Evolutionary conservation across 2,329 filamentous ascomycete species (phyloP), one percentile per base, ranked within the genome.

Genomic region (Aspergillus fijiensis): DNA sequence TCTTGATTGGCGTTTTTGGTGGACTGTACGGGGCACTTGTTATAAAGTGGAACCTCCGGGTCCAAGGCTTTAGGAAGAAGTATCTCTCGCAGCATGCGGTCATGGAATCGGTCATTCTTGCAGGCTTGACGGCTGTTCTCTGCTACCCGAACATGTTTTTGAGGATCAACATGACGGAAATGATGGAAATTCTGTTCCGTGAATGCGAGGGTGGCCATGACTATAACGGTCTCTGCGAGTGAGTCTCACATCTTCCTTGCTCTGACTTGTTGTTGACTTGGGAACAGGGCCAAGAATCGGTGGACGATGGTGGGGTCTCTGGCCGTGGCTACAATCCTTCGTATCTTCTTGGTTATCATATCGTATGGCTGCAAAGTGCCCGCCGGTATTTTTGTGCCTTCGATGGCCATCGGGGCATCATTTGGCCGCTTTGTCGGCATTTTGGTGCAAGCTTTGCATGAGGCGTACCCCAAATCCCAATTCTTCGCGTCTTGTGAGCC

Each of bases 331-430:
- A 97, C 94, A 0, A 75, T 93, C 12, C 79, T 99, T 53, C 87
- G 95, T 45, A 85, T 89, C 0, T 86, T 93, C 39, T 82, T 99
- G 33, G 93, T 98, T 67, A 94, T 98, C 64, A 89, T 99, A 51
- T 97, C 93, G 0, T 99, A 98, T 70, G 95, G 95, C 23, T 97
- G 93, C 81, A 98, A 98, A 78, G 95, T 99, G 0, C 95, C 95
- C 0, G 95, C 95, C 0, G 95, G 95, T 58, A 98, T 99, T 65
- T 99, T 99, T 68, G 94, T 99, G 0, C 95, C 95, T 2, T 96
- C 92, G 1, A 99, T 99, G 95, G 95, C 95, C 1, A 88, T 99
- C 54, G 95, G 95, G 1, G 95, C 95, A 0, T 92, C 91, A 0
- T 98, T 99, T 74, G 95, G 95, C 4, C 87, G 95, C 47, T 92